Evolutionary conservation across 1,139 yeast genomes (phyloP).

Genomic region (Geotrichum fermentans): DNA sequence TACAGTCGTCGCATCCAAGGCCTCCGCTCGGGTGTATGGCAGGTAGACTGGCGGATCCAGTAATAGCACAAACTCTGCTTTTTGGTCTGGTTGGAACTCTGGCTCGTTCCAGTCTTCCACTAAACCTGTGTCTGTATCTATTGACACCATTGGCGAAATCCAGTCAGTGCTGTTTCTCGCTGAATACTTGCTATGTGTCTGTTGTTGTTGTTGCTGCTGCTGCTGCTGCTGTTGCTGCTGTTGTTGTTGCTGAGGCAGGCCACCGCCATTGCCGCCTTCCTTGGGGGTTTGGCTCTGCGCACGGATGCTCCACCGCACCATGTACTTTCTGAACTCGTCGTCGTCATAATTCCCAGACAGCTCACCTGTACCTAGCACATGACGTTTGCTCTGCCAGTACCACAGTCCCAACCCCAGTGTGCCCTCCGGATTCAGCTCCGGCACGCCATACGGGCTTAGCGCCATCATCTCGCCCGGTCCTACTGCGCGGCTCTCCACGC

Average conservation of each 20-base stretch:
- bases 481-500: background rate
- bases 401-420: constrained; percentile 34
- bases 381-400: constrained; percentile 29
- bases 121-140: constrained; percentile 20
- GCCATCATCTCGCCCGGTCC: constrained; percentile 3
- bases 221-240: background rate
- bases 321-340: constrained; percentile 17
- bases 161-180: constrained; percentile 30
- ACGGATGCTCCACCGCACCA: constrained; percentile 18
- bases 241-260: constrained; percentile 1
- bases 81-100: constrained; percentile 27
- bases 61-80: constrained; percentile 33
- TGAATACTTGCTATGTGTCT: constrained; percentile 21
- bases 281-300: constrained; percentile 9
- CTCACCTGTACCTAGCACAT: background rate
- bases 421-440: constrained; percentile 31
- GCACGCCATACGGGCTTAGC: constrained; percentile 30
- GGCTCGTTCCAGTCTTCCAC: constrained; percentile 29
- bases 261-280: background rate
- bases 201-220: constrained; percentile 3
- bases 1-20: constrained; percentile 24
- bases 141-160: constrained; percentile 23
- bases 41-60: constrained; percentile 35
- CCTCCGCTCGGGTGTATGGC: constrained; percentile 27
- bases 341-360: too few relatives aligned